Conservation (phyloP, 768 basidiomycete genomes). For the Wakefieldia striispora region DNA sequence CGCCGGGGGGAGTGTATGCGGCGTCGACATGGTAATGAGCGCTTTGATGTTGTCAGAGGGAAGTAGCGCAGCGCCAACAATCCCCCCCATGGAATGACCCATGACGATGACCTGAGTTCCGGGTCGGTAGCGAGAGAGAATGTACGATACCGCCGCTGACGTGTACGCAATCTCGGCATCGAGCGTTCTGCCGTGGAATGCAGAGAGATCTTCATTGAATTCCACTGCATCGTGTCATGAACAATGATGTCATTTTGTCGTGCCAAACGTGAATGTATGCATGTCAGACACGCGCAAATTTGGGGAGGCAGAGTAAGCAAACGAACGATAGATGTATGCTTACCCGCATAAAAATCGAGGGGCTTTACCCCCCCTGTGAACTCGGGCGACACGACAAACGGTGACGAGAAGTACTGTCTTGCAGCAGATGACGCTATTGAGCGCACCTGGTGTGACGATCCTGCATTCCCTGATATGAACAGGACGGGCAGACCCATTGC, state of each 20-base stretch:
- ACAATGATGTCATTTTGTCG: no score
- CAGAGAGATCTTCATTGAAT: conserved; percentile 96
- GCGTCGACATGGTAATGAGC: conserved; percentile 95
- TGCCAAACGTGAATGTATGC: no score
- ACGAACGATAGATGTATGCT: conserved; percentile 16
- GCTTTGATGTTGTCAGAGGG: conserved; percentile 65
- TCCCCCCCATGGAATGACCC: conserved; percentile 97
- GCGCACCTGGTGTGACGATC: conserved; percentile 89
- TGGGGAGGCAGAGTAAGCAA: no score
- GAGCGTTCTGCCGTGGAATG: conserved; percentile 89
- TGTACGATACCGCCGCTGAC: conserved; percentile 65
- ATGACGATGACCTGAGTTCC: conserved; percentile 69
- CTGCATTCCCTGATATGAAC: conserved; percentile 97
- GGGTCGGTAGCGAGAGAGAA: conserved; percentile 72
- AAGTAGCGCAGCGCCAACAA: conserved; percentile 81
- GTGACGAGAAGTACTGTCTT: conserved; percentile 71
- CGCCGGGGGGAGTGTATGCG: conserved; percentile 84
- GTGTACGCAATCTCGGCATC: conserved; percentile 79
- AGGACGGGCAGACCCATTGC: conserved; percentile 75
- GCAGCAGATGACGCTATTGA: conserved; percentile 92
- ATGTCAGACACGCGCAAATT: no score
- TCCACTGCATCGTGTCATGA: conserved; percentile 49
- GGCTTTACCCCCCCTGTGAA: conserved; percentile 51
- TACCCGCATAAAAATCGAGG: conserved; percentile 87
- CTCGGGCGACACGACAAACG: conserved; percentile 50